Percentiles rank a stretch among this genome's conserved stretches.
Conservation (phyloP, 108 stramenopile genomes). For the Cyclotella cryptica region DNA sequence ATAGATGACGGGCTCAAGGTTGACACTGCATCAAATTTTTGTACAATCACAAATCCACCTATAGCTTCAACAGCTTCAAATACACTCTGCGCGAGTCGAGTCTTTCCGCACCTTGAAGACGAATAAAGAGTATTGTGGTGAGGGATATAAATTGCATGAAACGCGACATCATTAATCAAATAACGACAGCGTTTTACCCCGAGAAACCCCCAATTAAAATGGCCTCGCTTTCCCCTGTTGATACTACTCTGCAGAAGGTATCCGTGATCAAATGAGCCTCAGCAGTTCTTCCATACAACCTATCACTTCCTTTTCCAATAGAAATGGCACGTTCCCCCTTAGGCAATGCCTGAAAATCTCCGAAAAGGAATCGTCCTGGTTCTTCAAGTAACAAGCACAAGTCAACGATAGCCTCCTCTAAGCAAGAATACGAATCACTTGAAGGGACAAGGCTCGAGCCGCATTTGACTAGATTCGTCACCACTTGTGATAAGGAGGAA, state of each 20-base stretch:
- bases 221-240: not conserved
- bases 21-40: slow-evolving; percentile 13
- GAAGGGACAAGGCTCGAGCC: not conserved
- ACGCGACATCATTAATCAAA: not conserved
- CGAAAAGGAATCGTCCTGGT: not conserved
- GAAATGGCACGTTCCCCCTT: not conserved
- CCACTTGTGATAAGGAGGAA: not conserved
- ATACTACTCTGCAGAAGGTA: not conserved
- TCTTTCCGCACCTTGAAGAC: slow-evolving; percentile 8
- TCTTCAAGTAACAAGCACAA: not conserved
- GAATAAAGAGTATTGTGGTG: not conserved
- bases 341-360: not conserved
- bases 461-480: not conserved
- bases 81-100: slow-evolving; percentile 13
- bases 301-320: no score
- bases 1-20: slow-evolving; percentile 10
- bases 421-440: not conserved
- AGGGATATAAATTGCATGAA: not conserved
- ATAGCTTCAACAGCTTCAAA: not conserved
- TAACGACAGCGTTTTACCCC: not conserved
- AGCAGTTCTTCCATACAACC: not conserved
- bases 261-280: not conserved
- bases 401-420: not conserved
- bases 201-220: not conserved
- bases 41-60: not conserved